Evolutionary conservation across 768 basidiomycete genomes (phyloP), one percentile per base, ranked within the genome.

Genomic region (Pleurotus tuoliensis): DNA sequence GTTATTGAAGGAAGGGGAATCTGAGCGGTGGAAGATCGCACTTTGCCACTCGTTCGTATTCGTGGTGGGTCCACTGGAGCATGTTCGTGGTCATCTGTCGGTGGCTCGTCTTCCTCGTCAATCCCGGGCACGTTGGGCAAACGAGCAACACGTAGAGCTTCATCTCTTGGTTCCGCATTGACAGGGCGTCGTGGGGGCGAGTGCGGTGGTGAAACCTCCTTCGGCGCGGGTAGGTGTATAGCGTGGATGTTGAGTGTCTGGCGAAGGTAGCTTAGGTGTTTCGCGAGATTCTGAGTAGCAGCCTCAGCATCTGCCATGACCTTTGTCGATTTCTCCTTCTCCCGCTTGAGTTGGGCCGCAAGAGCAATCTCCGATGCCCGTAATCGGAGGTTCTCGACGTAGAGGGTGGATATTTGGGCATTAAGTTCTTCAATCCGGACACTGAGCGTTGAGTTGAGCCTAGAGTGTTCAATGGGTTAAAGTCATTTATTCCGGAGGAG

Each of bases 391-490:
- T 93, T 93, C 76, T 93, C 90, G 59, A 86, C 83, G 58, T 90
- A 85, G 47, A 93, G 80, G n/a, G 80, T 79, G 46, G 90, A 87
- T 70, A 93, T 87, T 71, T 92, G 87, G 38, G 84, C 78, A 67
- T 92, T 89, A 55, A 92, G 81, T 67, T 92, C 90, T 69, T 93
- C 90, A 65, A 92, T 86, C 47, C 89, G 85, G 59, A 89, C 77
- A 70, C 89, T 91, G 59, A 93, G 78, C 15, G 88, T 91, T 43
- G 90, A 90, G 73, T 93, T 93, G 60, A 92, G 84, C 68, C 90
- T 92, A 62, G 5, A 25, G 34, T 9, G 18, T 12, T 22, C 6
- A 47, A 15, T 51, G 16, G 15, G 22, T 12, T 53, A 13, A 50
- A 56, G 47, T 38, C 56, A 15, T 22, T 30, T 45, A 38, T 11